A percentile compares a stretch with the other conserved stretches of the same genome.
Conservation (phyloP, 352 stramenopile species). For the Thalassiosira oceanica region DNA sequence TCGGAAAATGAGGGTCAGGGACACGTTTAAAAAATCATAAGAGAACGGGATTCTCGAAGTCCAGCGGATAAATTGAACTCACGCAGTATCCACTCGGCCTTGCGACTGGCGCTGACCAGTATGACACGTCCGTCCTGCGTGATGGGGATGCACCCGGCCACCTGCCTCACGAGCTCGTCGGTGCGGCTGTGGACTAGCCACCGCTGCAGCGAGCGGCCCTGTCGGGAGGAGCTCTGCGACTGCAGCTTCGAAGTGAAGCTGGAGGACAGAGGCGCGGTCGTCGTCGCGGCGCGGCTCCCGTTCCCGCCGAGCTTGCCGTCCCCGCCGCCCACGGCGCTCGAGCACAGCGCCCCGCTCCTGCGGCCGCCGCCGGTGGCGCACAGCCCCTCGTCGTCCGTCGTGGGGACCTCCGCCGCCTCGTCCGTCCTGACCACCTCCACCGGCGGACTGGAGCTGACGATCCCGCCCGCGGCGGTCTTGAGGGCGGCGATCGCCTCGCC, state of each 20-base stretch:
- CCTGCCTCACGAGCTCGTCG: constrained; percentile 51
- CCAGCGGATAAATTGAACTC: too few relatives aligned
- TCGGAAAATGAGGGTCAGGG: too few relatives aligned
- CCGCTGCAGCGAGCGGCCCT: constrained; percentile 39
- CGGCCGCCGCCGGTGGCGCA: too few relatives aligned
- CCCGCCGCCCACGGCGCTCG: not conserved
- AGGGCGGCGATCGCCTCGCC: constrained; percentile 5
- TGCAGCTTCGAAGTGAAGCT: constrained; percentile 41
- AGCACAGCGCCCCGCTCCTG: too few relatives aligned
- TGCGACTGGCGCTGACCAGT: constrained; percentile 89
- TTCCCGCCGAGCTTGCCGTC: not conserved
- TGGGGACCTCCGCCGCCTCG: too few relatives aligned
- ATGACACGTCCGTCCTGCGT: constrained; percentile 71
- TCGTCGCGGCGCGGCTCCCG: not conserved
- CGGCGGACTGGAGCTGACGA: constrained; percentile 1
- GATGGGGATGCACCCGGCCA: constrained; percentile 71
- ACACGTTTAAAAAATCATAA: too few relatives aligned
- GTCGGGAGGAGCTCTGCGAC: constrained; percentile 23
- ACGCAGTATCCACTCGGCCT: constrained; percentile 92
- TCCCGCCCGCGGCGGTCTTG: not conserved
- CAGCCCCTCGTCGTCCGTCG: too few relatives aligned
- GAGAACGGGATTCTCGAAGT: too few relatives aligned
- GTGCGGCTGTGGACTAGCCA: constrained; percentile 38
- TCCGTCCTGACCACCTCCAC: constrained; percentile 22
- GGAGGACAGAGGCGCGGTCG: not conserved